Evolutionary conservation across 345 rosid genomes (phyloP).

Genomic region (Hypericum perforatum): DNA sequence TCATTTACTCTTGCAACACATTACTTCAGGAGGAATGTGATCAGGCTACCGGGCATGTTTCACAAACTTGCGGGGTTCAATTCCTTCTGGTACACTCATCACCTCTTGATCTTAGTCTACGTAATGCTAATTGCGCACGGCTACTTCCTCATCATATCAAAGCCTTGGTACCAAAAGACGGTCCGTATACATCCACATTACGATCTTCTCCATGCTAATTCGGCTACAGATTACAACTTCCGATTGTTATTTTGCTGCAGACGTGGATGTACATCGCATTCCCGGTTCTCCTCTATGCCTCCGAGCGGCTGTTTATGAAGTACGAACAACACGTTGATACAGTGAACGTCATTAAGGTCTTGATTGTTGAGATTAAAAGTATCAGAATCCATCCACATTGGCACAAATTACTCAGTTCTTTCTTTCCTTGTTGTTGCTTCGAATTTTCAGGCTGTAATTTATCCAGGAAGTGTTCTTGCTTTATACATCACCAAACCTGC

Average conservation of each 20-base stretch:
- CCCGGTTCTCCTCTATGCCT: slow-evolving; percentile 51
- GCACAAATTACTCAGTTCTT: background rate
- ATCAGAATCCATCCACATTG: background rate
- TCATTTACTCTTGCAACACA: slow-evolving; percentile 62
- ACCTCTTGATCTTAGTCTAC: slow-evolving; percentile 65
- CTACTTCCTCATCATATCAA: slow-evolving; percentile 49
- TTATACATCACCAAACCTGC: slow-evolving; percentile 74
- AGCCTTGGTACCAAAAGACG: slow-evolving; percentile 67
- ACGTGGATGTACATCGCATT: slow-evolving; percentile 77
- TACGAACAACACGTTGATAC: slow-evolving; percentile 46
- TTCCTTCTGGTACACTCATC: slow-evolving; percentile 96
- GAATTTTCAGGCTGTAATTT: slow-evolving; percentile 64
- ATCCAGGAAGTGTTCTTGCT: slow-evolving; percentile 86
- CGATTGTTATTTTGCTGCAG: slow-evolving; percentile 26
- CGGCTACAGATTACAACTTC: background rate
- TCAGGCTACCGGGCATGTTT: slow-evolving; percentile 60
- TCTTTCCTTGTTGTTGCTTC: background rate
- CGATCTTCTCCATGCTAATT: background rate
- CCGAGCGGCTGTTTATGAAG: slow-evolving; percentile 46
- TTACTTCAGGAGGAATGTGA: slow-evolving; percentile 52
- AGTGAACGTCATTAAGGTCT: slow-evolving; percentile 71
- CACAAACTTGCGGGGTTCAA: slow-evolving; percentile 73
- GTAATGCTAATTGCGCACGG: slow-evolving; percentile 63
- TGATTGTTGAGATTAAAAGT: background rate
- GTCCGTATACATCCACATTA: slow-evolving; percentile 21